Evolutionary conservation across 768 basidiomycete species (phyloP).

Genomic region (Leccinum disarticulatum): DNA sequence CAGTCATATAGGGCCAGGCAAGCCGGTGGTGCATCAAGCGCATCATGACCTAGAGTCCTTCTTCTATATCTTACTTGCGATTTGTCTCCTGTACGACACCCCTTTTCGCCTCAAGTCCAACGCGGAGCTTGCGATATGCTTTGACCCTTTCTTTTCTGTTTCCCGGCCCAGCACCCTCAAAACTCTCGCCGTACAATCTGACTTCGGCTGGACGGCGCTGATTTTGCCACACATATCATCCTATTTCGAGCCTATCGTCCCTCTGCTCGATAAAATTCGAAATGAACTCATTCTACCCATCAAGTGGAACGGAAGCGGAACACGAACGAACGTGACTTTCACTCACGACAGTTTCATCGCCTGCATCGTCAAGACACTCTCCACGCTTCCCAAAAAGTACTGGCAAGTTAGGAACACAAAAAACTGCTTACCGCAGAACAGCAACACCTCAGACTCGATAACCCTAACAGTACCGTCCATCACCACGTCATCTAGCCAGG

Average conservation of each 20-base stretch:
- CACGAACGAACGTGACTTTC: neutral
- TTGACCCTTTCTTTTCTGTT: conserved; percentile 4
- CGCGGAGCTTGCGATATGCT: neutral
- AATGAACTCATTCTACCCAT: neutral
- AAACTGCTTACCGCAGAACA: neutral
- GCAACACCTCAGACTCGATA: neutral
- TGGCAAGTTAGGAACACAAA: neutral
- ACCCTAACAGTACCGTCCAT: neutral
- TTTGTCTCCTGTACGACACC: conserved; percentile 6
- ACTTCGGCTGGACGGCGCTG: neutral
- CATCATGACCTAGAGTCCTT: conserved; percentile 12
- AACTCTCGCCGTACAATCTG: neutral
- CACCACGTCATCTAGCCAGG: neutral
- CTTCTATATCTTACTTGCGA: conserved; percentile 9
- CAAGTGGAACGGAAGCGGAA: neutral
- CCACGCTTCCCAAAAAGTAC: neutral
- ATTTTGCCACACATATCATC: neutral
- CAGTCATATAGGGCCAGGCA: neutral
- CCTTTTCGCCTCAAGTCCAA: too few species aligned
- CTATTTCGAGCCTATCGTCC: conserved; percentile 3
- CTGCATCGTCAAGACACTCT: neutral
- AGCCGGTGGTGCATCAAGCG: neutral
- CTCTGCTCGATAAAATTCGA: neutral
- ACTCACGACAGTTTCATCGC: neutral
- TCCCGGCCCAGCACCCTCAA: neutral